Percentiles rank a stretch among this genome's conserved stretches.
phyloP scores from a whole-genome alignment of 768 basidiomycete genomes.

The Boletus pseudo-olivaceus region DNA sequence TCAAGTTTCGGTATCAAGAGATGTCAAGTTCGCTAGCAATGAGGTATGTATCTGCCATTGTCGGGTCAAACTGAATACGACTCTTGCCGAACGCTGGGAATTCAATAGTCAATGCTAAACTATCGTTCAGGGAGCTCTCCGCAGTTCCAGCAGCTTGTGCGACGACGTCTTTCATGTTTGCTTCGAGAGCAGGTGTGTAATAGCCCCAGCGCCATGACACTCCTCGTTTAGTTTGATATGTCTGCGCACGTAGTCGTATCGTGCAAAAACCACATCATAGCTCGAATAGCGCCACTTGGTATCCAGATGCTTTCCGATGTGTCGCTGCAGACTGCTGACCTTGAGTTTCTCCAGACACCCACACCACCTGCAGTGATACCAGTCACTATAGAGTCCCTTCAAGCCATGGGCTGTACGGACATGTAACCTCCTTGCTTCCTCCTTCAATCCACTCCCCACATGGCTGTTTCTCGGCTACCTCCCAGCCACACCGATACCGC shows the following conservation, averaged over 20 bases:
- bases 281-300: slow-evolving; percentile 13
- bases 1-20: background rate
- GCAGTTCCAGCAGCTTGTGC: background rate
- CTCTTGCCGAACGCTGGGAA: background rate
- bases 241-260: slow-evolving; percentile 5
- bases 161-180: background rate
- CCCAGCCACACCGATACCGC: slow-evolving; percentile 6
- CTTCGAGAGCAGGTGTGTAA: background rate
- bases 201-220: slow-evolving; percentile 2
- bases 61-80: background rate
- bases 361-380: slow-evolving; percentile 3
- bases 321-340: slow-evolving; percentile 10
- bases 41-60: background rate
- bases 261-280: slow-evolving; percentile 4
- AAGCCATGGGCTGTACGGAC: slow-evolving; percentile 8
- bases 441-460: slow-evolving; percentile 10
- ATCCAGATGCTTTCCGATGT: slow-evolving; percentile 7
- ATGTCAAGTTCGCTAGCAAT: background rate
- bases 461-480: background rate
- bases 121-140: background rate
- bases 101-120: too few species aligned
- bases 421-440: slow-evolving; percentile 7
- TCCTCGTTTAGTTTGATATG: slow-evolving; percentile 5
- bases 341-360: slow-evolving; percentile 11
- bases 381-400: slow-evolving; percentile 4